A percentile compares a stretch with the other conserved stretches of the same genome.
Conservation (phyloP, 2,329 filamentous ascomycete species). For the Lecanicillium sp. region DNA sequence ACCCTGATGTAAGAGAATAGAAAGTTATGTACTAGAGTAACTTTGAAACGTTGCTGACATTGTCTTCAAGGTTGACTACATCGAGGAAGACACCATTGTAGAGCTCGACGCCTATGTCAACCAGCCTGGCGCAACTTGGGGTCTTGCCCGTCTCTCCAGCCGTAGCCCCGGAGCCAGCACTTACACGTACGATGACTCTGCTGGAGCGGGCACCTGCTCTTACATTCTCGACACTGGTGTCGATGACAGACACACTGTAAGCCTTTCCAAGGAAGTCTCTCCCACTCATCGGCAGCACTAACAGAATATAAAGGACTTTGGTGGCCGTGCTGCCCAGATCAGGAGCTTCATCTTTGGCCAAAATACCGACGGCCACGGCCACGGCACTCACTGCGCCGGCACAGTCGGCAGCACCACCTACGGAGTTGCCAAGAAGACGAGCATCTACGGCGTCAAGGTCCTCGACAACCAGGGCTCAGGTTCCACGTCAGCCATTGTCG, state of each 20-base stretch:
- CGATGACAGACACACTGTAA: constrained; percentile 23
- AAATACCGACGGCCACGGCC: constrained; percentile 33
- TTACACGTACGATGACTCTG: constrained; percentile 29
- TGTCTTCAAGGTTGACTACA: constrained; percentile 21
- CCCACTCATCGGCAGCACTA: constrained; percentile 13
- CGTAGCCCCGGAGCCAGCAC: constrained; percentile 14
- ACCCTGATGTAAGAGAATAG: constrained; percentile 18
- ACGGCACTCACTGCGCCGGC: constrained; percentile 39
- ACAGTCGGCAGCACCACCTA: constrained; percentile 33
- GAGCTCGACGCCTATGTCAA: constrained; percentile 42
- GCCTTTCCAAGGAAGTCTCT: constrained; percentile 8
- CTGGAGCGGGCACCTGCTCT: constrained; percentile 30
- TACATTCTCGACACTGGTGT: constrained; percentile 40
- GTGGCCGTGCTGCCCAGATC: constrained; percentile 30
- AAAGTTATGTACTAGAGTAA: too few relatives aligned
- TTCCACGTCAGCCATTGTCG: constrained; percentile 30
- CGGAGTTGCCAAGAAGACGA: constrained; percentile 37
- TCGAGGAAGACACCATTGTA: constrained; percentile 31
- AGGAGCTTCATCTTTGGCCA: constrained; percentile 27
- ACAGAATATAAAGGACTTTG: constrained; percentile 24
- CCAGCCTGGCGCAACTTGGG: constrained; percentile 32
- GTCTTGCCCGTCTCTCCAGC: constrained; percentile 29
- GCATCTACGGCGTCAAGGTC: constrained; percentile 36
- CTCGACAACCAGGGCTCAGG: constrained; percentile 28
- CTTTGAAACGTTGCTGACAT: too few relatives aligned